These are phyloP conservation scores for Rosa multiflora DNA, from an alignment of 306 rosid species.

Conservation along the genomic window DNA sequence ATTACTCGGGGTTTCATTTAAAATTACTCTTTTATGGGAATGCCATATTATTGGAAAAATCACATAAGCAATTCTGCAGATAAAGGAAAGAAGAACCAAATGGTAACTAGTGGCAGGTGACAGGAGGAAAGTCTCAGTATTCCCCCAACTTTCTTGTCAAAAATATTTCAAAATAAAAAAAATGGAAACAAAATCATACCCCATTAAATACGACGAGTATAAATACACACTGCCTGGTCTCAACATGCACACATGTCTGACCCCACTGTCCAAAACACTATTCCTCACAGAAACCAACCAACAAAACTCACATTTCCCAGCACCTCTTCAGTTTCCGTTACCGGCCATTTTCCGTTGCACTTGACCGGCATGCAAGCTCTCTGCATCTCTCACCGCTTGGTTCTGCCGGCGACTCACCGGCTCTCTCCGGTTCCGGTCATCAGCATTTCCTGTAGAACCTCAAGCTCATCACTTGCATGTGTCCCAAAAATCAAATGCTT, in stretches of 20 bases:
- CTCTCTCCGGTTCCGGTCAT: constrained; percentile 10
- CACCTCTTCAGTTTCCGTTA: background rate
- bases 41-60: too few relatives aligned
- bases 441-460: constrained; percentile 22
- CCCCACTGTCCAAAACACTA: background rate
- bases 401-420: too few relatives aligned
- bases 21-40: background rate
- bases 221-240: background rate
- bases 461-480: constrained; percentile 24
- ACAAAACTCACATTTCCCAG: background rate
- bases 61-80: background rate
- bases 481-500: constrained; percentile 27
- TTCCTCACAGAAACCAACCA: background rate
- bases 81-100: background rate
- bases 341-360: background rate
- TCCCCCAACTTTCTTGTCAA: too few relatives aligned
- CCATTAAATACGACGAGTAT: background rate
- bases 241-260: too few relatives aligned
- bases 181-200: background rate
- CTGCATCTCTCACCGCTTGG: constrained; percentile 25
- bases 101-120: background rate
- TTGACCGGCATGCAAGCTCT: constrained; percentile 21
- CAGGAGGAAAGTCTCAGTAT: too few relatives aligned
- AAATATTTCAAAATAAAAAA: too few relatives aligned
- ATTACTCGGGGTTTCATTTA: too few relatives aligned